Base-by-base conservation (phyloP, 108 stramenopile species). In the Cyclotella choctawhatcheeana region DNA sequence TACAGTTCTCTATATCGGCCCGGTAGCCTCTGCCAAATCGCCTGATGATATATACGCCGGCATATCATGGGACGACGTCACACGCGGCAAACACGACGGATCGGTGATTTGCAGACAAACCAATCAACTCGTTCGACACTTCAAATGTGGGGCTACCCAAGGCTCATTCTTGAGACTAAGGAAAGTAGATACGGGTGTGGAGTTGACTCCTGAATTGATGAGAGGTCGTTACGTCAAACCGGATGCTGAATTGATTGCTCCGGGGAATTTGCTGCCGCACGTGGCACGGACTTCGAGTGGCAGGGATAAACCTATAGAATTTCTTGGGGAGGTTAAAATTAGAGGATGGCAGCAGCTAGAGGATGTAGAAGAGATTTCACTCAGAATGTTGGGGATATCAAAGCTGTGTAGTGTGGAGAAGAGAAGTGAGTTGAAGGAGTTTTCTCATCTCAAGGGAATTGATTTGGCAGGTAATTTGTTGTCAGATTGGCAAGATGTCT, bases 31-130 rank as follows among this genome's bases (percentile, higher is more conserved):
- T n/a, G 91, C 93, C 55, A 96, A 92, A 61, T 78, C 90, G 20
- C 56, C 82, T 29, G 47, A 66, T 10, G 93, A 96, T 69, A 74
- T 82, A 48, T 96, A 93, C 62, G 88, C 82, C 26, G 95, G 95
- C n/a, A 84, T 96, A 27, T 74, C 82, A 2, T 96, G 95, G 95
- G 95, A 96, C 67, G 93, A 93, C 68, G 45, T 51, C 29, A 84
- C 86, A 5, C 70, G 95, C 16, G 95, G 95, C 30, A 96, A 93
- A 69, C 95, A 96, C 71, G 93, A 96, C 76, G 95, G 95, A 24
- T 77, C 74, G 25, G 93, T 93, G 34, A 85, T 94, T 40, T 89
- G 85, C 71, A 80, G 89, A 35, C 21, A 18, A n/a, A 92, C 88
- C 29, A 90, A 90, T 66, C 62, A 71, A 52, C 45, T 96, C 3